Percentiles rank a stretch among this genome's conserved stretches.
Conservation (phyloP, 2,329 filamentous ascomycete species). For the Colletotrichum somersetense region DNA sequence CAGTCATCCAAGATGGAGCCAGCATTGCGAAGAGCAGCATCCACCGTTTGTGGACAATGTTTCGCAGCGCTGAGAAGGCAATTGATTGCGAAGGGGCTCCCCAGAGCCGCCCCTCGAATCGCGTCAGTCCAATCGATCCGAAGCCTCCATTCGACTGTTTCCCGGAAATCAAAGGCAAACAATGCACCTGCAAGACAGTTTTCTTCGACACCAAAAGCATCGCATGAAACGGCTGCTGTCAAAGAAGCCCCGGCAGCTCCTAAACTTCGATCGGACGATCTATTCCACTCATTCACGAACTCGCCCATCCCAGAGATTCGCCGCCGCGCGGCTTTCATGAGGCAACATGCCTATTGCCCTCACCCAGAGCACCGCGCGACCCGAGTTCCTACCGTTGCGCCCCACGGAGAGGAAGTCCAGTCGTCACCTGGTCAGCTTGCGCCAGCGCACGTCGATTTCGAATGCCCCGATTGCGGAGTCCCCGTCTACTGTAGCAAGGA, state of each 20-base stretch:
- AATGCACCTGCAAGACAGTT: conserved; percentile 47
- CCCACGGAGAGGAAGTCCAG: conserved; percentile 73
- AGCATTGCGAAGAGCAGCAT: conserved; percentile 44
- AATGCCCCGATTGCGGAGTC: conserved; percentile 95
- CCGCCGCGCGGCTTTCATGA: conserved; percentile 89
- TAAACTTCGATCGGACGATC: conserved; percentile 77
- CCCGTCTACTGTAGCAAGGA: conserved; percentile 94
- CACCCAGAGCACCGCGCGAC: conserved; percentile 89
- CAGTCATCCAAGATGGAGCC: conserved; percentile 42
- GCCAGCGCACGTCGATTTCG: conserved; percentile 88
- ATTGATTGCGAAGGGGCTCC: conserved; percentile 31
- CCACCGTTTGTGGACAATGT: conserved; percentile 45
- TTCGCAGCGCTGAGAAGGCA: conserved; percentile 38
- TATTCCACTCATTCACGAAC: conserved; percentile 92
- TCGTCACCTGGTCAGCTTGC: conserved; percentile 67
- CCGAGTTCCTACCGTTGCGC: conserved; percentile 72
- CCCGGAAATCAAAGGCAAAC: conserved; percentile 38
- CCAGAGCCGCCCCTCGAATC: conserved; percentile 22
- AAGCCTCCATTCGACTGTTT: conserved; percentile 47
- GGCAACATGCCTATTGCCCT: conserved; percentile 92
- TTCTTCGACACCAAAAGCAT: conserved; percentile 47
- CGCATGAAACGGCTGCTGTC: conserved; percentile 47
- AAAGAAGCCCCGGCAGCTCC: conserved; percentile 46
- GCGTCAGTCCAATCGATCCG: conserved; percentile 49
- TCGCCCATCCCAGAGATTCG: conserved; percentile 92